phyloP scores from a whole-genome alignment of 108 stramenopile species.

The Fistulifera pelliculosa region DNA sequence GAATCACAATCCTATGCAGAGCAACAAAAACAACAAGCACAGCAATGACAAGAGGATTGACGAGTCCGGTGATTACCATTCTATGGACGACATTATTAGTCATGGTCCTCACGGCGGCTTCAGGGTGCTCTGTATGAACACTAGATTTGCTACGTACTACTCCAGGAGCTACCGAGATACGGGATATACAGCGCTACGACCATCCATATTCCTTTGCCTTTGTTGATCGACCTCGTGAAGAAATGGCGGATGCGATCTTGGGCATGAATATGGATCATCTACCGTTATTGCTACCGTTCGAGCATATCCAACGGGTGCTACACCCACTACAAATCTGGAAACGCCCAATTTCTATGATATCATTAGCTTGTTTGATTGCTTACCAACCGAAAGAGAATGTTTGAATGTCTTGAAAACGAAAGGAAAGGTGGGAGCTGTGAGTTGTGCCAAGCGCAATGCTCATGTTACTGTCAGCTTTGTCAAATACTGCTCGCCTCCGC shows the following conservation, averaged over 20 bases:
- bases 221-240: neutral
- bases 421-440: neutral
- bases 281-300: conserved; percentile 5
- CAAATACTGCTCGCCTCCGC: conserved; percentile 5
- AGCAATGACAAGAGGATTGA: too few species aligned
- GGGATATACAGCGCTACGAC: too few species aligned
- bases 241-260: neutral
- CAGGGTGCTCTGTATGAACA: too few species aligned
- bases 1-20: too few species aligned
- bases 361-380: neutral
- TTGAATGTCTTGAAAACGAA: neutral
- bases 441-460: neutral
- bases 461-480: conserved; percentile 8
- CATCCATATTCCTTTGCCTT: too few species aligned
- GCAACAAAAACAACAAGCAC: too few species aligned
- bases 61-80: too few species aligned
- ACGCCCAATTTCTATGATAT: conserved; percentile 15
- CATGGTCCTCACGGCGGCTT: too few species aligned
- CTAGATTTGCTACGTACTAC: too few species aligned
- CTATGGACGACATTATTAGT: too few species aligned
- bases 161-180: too few species aligned
- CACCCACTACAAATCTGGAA: neutral
- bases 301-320: neutral
- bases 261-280: neutral
- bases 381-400: conserved; percentile 1